Conservation (phyloP, 179 eudicot species). For the Corrigiola litoralis region DNA sequence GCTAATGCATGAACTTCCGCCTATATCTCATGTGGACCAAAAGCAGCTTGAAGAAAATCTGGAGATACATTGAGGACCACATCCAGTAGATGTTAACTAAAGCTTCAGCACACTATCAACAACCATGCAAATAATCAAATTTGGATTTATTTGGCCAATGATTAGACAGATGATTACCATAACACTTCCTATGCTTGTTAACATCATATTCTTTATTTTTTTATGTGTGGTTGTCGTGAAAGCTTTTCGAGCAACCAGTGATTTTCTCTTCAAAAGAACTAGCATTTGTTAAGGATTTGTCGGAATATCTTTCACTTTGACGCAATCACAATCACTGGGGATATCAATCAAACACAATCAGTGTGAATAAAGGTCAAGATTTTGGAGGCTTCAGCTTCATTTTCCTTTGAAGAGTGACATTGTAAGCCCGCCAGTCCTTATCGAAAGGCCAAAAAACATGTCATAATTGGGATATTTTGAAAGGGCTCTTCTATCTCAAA, state of each 20-base stretch:
- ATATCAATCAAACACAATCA: no score
- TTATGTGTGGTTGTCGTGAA: neutral
- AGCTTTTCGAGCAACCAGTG: neutral
- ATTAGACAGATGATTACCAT: neutral
- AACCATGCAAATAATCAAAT: neutral
- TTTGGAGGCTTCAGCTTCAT: neutral
- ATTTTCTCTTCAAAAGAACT: neutral
- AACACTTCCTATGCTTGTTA: neutral
- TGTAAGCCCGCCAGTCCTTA: neutral
- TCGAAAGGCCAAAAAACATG: neutral
- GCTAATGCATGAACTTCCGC: neutral
- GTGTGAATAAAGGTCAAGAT: neutral
- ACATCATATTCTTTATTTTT: neutral
- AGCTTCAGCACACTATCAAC: neutral
- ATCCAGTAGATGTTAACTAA: neutral
- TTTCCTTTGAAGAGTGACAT: neutral
- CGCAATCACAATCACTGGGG: neutral
- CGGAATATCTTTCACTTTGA: neutral
- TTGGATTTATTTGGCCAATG: conserved; percentile 12
- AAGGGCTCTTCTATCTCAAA: no score
- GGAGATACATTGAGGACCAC: neutral
- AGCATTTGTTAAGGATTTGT: conserved; percentile 6
- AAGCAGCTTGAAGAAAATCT: neutral
- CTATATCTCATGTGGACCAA: no score
- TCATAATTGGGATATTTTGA: neutral